Evolutionary conservation across 371 early-diverging fungal species (phyloP), one percentile per base, ranked within the genome.

Genomic region (Mortierella sp.): DNA sequence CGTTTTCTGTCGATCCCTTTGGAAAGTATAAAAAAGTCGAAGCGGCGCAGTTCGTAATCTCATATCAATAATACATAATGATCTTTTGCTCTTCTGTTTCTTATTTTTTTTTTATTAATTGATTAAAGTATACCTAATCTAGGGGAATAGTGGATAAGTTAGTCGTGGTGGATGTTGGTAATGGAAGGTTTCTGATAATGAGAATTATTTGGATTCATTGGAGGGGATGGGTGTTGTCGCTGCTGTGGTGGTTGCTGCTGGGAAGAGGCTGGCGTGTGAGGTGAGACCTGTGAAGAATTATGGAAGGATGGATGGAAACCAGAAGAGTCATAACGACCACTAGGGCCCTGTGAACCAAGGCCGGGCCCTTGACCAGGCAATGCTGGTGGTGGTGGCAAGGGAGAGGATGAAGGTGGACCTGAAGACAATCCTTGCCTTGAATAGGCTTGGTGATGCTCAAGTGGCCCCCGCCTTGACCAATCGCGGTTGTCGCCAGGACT

Each of bases 281-380:
- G 62, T 53, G 58, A 54, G 3, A 56, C 40, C 42, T 68, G 75
- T 32, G 66, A 37, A 8, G 77, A 61, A 26, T 66, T 55, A 3
- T 69, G 68, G 51, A 69, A 75, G 0, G 76, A 64, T 9, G 71
- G 51, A 23, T 71, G 77, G 29, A 62, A 76, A 10, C 67, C 67
- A 26, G 61, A 26, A 12, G 64, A n/a, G n/a, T 75, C 75, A 49
- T 68, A 75, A 7, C 75, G 73, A 15, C 54, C 60, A 19, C 58
- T 54, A 22, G 63, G 40, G 22, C 65, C 63, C 19, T 67, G 64
- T 26, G 66, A 32, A n/a, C 61, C 47, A 7, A 58, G 49, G 29
- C 54, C 55, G 13, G 70, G 29, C 28, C 62, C 63, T 19, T 62
- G 59, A 23, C 64, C 58, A 22, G 64, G 31, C n/a, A 32, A 23